Conservation (phyloP, 2,329 filamentous ascomycete genomes). For the Dactylellina drechsleri region DNA sequence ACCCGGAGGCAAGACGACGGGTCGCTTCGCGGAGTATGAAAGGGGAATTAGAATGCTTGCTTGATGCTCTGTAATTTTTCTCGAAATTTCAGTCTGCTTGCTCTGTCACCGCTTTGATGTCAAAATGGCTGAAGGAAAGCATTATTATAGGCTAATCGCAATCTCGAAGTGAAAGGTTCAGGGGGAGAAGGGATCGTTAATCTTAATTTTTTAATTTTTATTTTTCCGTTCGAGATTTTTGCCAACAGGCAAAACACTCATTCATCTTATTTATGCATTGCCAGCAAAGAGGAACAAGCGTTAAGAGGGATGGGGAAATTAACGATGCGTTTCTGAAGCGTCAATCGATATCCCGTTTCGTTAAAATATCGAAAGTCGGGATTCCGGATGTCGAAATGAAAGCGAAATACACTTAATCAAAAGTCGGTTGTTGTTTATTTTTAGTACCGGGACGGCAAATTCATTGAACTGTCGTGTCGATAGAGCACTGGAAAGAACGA, state of each 20-base stretch:
- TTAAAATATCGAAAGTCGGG: slow-evolving; percentile 30
- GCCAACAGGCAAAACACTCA: slow-evolving; percentile 24
- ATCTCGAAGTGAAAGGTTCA: slow-evolving; percentile 3
- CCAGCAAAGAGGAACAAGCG: slow-evolving; percentile 21
- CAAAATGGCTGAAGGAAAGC: slow-evolving; percentile 3
- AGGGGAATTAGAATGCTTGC: slow-evolving; percentile 13
- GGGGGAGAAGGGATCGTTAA: slow-evolving; percentile 39
- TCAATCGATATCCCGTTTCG: slow-evolving; percentile 45
- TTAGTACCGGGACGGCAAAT: slow-evolving; percentile 28
- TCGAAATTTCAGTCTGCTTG: background rate
- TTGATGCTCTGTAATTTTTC: slow-evolving; percentile 2
- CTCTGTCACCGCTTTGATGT: slow-evolving; percentile 7
- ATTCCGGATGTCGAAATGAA: slow-evolving; percentile 35
- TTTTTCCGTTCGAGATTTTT: slow-evolving; percentile 13
- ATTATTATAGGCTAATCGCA: slow-evolving; percentile 39
- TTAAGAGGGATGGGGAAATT: slow-evolving; percentile 31
- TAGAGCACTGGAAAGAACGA: background rate
- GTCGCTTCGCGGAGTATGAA: slow-evolving; percentile 29
- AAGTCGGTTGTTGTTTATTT: slow-evolving; percentile 32
- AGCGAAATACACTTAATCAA: background rate
- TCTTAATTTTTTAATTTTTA: slow-evolving; percentile 29
- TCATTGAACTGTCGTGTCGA: slow-evolving; percentile 17
- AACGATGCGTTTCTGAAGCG: slow-evolving; percentile 34
- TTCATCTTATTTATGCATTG: slow-evolving; percentile 33
- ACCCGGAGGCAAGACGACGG: slow-evolving; percentile 30